A percentile compares a stretch with the other conserved stretches of the same genome.
Conservation (phyloP, 2,329 filamentous ascomycete genomes). For the Fusarium sp. region DNA sequence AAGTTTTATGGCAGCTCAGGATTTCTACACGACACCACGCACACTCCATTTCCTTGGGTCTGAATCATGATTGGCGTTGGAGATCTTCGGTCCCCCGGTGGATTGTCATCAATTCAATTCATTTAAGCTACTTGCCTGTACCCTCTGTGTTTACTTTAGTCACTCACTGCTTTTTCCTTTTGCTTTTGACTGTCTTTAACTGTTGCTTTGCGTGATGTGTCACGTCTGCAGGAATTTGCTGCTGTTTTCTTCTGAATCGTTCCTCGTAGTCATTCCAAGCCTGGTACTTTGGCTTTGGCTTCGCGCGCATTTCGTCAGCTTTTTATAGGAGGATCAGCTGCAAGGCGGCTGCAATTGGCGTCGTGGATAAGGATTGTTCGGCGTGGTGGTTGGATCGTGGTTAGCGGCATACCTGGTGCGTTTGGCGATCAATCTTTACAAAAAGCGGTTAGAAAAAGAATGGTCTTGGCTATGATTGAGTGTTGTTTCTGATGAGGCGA, state of each 20-base stretch:
- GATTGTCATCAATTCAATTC: constrained; percentile 55
- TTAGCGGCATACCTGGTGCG: constrained; percentile 26
- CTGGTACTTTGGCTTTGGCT: constrained; percentile 17
- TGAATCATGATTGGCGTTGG: constrained; percentile 58
- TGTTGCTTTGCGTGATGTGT: constrained; percentile 40
- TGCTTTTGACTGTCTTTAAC: constrained; percentile 45
- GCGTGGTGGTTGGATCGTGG: constrained; percentile 22
- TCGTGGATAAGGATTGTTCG: constrained; percentile 5
- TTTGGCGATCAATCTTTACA: constrained; percentile 20
- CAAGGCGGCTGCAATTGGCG: constrained; percentile 7
- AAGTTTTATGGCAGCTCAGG: constrained; percentile 51
- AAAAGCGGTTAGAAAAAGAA: constrained; percentile 35
- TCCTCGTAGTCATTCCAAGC: constrained; percentile 33
- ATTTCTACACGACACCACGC: constrained; percentile 49
- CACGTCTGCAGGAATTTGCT: constrained; percentile 26
- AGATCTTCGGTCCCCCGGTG: constrained; percentile 54
- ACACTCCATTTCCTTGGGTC: constrained; percentile 53
- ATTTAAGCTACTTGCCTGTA: constrained; percentile 50
- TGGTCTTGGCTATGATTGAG: constrained; percentile 31
- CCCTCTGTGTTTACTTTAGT: constrained; percentile 44
- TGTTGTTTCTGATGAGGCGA: constrained; percentile 40
- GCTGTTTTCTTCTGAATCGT: constrained; percentile 30
- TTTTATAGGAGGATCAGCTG: constrained; percentile 13
- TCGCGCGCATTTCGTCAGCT: constrained; percentile 7
- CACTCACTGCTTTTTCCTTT: constrained; percentile 44